A percentile compares a stretch with the other conserved stretches of the same genome.
Evolutionary conservation across 305 asterid species (phyloP).

Genomic region (Solanum hybrid): DNA sequence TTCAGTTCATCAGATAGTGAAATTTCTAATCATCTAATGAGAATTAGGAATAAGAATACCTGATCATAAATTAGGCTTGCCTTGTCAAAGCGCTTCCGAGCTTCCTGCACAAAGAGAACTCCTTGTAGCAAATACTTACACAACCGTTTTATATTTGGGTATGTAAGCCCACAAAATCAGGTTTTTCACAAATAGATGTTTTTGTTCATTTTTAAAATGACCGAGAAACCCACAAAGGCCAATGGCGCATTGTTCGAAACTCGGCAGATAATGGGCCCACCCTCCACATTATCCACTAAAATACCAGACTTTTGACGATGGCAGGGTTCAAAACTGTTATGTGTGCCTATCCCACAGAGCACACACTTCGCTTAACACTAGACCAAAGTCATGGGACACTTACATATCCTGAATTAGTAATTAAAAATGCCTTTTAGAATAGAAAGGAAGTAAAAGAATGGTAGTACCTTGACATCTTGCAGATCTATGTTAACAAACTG

Average conservation of each 20-base stretch:
- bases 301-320: background rate
- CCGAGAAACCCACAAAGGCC: background rate
- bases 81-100: slow-evolving; percentile 94
- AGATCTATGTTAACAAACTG: slow-evolving; percentile 93
- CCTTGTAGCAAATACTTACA: slow-evolving; percentile 21
- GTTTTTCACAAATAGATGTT: background rate
- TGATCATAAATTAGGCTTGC: slow-evolving; percentile 97
- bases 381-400: background rate
- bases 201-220: background rate
- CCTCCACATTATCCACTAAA: background rate
- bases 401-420: background rate
- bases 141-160: background rate
- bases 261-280: background rate
- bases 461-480: slow-evolving; percentile 89
- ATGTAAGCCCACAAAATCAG: background rate
- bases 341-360: background rate
- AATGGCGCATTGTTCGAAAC: background rate
- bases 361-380: background rate
- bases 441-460: slow-evolving; percentile 5
- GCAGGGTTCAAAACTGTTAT: background rate
- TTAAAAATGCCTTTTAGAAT: slow-evolving; percentile 5
- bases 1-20: background rate
- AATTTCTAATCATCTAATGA: background rate
- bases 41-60: slow-evolving; percentile 34
- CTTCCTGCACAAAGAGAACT: slow-evolving; percentile 64